Evolutionary conservation across 2,329 filamentous ascomycete species (phyloP).

Genomic region (Aspergillus sp.): DNA sequence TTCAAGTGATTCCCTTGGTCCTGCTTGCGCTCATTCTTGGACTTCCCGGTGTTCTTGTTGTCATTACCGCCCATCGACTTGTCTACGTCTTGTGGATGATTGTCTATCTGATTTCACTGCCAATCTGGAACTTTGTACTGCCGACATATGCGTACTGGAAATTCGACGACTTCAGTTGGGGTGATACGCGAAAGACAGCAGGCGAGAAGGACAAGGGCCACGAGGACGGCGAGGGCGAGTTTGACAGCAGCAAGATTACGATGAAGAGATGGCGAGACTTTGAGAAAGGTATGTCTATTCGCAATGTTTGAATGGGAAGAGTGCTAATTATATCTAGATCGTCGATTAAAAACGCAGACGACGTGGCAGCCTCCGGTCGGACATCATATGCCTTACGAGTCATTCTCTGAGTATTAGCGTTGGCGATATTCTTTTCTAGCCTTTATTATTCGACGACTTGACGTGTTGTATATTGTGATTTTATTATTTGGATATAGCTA

Average conservation of each 20-base stretch:
- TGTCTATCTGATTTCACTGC: slow-evolving; percentile 89
- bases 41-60: slow-evolving; percentile 85
- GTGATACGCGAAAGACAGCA: slow-evolving; percentile 92
- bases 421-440: background rate
- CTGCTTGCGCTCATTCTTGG: slow-evolving; percentile 88
- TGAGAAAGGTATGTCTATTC: slow-evolving; percentile 63
- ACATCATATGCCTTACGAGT: slow-evolving; percentile 35
- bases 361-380: slow-evolving; percentile 15
- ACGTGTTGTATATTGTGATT: slow-evolving; percentile 1
- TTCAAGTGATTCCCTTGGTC: slow-evolving; percentile 86
- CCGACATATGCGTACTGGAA: slow-evolving; percentile 98
- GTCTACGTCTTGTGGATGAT: slow-evolving; percentile 96
- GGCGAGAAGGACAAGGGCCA: slow-evolving; percentile 89
- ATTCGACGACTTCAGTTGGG: slow-evolving; percentile 99
- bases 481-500: slow-evolving; percentile 7
- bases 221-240: slow-evolving; percentile 83
- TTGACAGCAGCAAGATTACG: slow-evolving; percentile 97
- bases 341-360: slow-evolving; percentile 32
- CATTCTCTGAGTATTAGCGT: slow-evolving; percentile 38
- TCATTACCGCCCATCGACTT: slow-evolving; percentile 89
- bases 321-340: slow-evolving; percentile 29
- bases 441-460: background rate
- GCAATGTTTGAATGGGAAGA: background rate
- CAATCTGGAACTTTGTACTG: slow-evolving; percentile 96
- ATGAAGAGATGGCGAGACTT: slow-evolving; percentile 99